Evolutionary conservation across 2,329 filamentous ascomycete species (phyloP), one percentile per base, ranked within the genome.

Genomic region (Tympanopsis confertula): DNA sequence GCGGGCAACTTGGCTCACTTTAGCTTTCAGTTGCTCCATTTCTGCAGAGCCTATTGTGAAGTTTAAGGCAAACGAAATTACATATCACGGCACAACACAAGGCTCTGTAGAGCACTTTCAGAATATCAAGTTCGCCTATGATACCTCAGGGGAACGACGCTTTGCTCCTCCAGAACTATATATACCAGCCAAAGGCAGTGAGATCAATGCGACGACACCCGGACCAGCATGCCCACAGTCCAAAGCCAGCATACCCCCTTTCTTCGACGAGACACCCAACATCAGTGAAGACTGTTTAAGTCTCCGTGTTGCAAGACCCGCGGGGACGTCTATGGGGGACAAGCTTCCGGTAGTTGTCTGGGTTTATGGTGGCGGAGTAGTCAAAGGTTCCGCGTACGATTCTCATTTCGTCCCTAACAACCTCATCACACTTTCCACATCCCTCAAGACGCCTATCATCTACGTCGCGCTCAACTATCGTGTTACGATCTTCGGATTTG

Each of bases 401-500:
- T 35, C 43, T 2, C 44, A 51, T 39, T 48, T 44, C 17, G 45
- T 52, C 10, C 50, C 50, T 5, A 41, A 41, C 15, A 47, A 47
- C 2, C 36, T 53, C 0, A 14, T 52, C 17, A 39, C 33, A 12
- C 43, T 40, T n/a, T 50, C 48, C 0, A 28, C 24, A 3, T 44
- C 37, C 1, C 18, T 50, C 5, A 20, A 41, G 1, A 49, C 52
- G 18, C 50, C 50, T 5, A 30, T 55, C 18, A 33, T 14, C 17
- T 42, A 32, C n/a, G 35, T 30, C 10, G 39, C 37, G 13, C 19
- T 54, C 7, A 50, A 53, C 20, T 55, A 51, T 24, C 47, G 53
- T 3, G 28, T 56, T 1, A 50, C 44, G 0, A 53, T 55, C 20
- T 58, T 57, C 35, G 55, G 55, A 0, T 58, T 56, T 33, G 47